Evolutionary conservation across 345 rosid genomes (phyloP).

Genomic region (Linum lewisii): DNA sequence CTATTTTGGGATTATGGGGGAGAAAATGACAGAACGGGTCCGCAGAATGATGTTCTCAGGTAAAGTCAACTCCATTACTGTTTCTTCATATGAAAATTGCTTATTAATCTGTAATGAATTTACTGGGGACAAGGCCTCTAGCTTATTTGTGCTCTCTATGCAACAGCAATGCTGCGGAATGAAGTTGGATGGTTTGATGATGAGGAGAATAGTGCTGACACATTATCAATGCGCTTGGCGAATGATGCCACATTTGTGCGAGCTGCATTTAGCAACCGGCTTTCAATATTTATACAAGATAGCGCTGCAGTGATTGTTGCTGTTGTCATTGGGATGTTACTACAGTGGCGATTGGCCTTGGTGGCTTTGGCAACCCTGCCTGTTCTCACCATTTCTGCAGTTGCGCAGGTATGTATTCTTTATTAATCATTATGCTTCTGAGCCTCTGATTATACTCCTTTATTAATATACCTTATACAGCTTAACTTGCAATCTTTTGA

Average conservation of each 20-base stretch:
- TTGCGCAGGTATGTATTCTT: slow-evolving; percentile 76
- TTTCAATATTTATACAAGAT: slow-evolving; percentile 96
- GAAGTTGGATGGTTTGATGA: slow-evolving; percentile 99
- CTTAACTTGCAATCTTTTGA: background rate
- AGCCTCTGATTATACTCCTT: background rate
- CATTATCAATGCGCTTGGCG: slow-evolving; percentile 95
- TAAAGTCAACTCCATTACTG: slow-evolving; percentile 17
- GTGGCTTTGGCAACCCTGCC: slow-evolving; percentile 94
- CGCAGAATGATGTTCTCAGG: slow-evolving; percentile 99
- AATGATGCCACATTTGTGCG: slow-evolving; percentile 99
- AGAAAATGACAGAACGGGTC: slow-evolving; percentile 96
- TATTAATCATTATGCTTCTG: slow-evolving; percentile 3
- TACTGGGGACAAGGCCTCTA: slow-evolving; percentile 1
- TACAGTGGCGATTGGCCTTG: slow-evolving; percentile 92
- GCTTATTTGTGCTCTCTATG: slow-evolving; percentile 15
- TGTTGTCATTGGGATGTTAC: slow-evolving; percentile 71
- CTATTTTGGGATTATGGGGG: slow-evolving; percentile 99
- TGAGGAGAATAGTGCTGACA: slow-evolving; percentile 94
- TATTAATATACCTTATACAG: background rate
- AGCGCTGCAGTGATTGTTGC: slow-evolving; percentile 89
- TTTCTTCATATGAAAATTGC: background rate
- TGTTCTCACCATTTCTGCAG: slow-evolving; percentile 71
- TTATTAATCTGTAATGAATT: background rate
- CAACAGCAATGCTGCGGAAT: slow-evolving; percentile 93
- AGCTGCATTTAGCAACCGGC: slow-evolving; percentile 97